A percentile compares a stretch with the other conserved stretches of the same genome.
Conservation (phyloP, 2,329 filamentous ascomycete species). For the Mollisiaceae sp. region DNA sequence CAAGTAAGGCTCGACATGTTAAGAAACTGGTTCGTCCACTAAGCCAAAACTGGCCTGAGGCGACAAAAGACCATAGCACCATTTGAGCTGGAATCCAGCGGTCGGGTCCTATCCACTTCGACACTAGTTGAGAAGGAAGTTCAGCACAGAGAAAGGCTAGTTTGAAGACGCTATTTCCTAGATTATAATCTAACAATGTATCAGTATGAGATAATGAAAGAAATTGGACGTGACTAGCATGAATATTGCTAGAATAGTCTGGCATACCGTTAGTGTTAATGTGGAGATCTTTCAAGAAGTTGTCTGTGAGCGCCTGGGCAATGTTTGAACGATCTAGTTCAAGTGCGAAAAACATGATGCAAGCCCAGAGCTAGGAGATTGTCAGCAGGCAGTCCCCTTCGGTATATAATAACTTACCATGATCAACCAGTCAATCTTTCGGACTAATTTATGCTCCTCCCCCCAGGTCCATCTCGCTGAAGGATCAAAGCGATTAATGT, state of each 20-base stretch:
- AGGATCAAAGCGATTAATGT: background rate
- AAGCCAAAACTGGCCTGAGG: slow-evolving; percentile 50
- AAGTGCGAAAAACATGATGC: slow-evolving; percentile 60
- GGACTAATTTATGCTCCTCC: background rate
- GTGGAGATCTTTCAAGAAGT: slow-evolving; percentile 55
- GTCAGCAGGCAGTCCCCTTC: background rate
- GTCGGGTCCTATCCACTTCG: slow-evolving; percentile 55
- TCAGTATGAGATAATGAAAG: no score
- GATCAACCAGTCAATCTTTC: no score
- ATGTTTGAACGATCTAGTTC: slow-evolving; percentile 66
- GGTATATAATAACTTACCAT: background rate
- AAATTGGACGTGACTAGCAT: no score
- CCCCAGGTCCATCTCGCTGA: background rate
- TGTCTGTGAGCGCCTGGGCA: slow-evolving; percentile 62
- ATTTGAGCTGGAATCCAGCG: slow-evolving; percentile 55
- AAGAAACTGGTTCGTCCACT: slow-evolving; percentile 49
- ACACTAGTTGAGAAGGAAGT: slow-evolving; percentile 57
- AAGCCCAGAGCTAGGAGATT: background rate
- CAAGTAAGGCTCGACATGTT: slow-evolving; percentile 46
- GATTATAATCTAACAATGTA: slow-evolving; percentile 57
- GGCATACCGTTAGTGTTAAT: no score
- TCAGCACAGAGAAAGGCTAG: slow-evolving; percentile 48
- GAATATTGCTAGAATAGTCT: no score
- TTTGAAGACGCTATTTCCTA: slow-evolving; percentile 50
- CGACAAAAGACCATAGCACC: slow-evolving; percentile 52